Base-by-base conservation (phyloP, 352 stramenopile species). In the Pseudoperonospora humuli region DNA sequence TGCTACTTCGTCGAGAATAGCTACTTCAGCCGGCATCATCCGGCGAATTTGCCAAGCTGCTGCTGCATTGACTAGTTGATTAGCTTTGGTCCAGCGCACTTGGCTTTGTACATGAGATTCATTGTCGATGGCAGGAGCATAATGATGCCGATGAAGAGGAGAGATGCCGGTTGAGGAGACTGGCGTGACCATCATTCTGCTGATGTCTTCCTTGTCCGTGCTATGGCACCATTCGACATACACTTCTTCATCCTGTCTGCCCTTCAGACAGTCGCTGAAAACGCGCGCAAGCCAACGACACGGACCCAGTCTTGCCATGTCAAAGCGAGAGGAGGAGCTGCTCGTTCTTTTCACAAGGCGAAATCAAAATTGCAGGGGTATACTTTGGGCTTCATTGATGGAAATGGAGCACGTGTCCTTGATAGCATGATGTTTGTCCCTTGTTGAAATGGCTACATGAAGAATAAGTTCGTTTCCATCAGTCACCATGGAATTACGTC, bases 11-110 rank as follows among this genome's bases (percentile, higher is more conserved):
- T 45, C 28, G 21, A 57, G 14, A 9, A 17, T 34, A 45, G 33
- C 34, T 15, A 45, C 34, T 4, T 51, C 41, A 42, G 46, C 9
- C 6, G 49, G 49, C 28, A 57, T 46, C 14, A 46, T 21, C 4
- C 49, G 40, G 6, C 49, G 49, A 35, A 57, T 57, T 15, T 51
- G 33, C 49, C 49, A 57, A 5, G 49, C 49, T 15, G 49, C 49
- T 7, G 41, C 49, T 3, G 34, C 49, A 26, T 57, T 57, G 11
- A 40, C 33, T 3, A 57, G 48, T 2, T 19, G 34, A 10, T 57
- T 57, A 6, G 20, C 36, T 8, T 50, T 41, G 13, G 15, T 50
- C 48, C 48, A 57, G 28, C 34, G 47, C 18, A 25, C 18, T 19
- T 31, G 15, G 10, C 35, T 23, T 3, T 29, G 27, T 29, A 10